These are phyloP conservation scores for Platanthera guangdongensis DNA, from an alignment of 106 monocot genomes.

Conservation along the genomic window DNA sequence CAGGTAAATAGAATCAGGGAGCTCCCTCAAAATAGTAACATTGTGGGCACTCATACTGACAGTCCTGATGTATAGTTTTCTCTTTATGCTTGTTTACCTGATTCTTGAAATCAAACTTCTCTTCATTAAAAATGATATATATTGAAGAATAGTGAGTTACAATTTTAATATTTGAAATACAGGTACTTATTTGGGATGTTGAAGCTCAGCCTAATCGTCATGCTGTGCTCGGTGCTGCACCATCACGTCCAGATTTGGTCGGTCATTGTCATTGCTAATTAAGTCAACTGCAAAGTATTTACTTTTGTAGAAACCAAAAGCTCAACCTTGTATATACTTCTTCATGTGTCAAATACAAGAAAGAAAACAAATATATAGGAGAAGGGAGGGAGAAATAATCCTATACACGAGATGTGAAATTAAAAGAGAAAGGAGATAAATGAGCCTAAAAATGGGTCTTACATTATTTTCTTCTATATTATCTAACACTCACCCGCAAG, in stretches of 20 bases:
- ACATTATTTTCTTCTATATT: too few species aligned
- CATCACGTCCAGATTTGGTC: constrained; percentile 86
- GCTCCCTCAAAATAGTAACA: constrained; percentile 89
- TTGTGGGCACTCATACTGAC: constrained; percentile 89
- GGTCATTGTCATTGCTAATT: constrained; percentile 2
- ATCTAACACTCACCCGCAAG: too few species aligned
- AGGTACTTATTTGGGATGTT: constrained; percentile 99
- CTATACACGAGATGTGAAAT: too few species aligned
- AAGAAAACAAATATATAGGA: too few species aligned
- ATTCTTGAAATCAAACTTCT: neutral
- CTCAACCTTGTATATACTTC: too few species aligned
- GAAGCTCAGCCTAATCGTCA: constrained; percentile 92
- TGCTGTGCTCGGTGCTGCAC: constrained; percentile 59
- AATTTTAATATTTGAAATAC: neutral
- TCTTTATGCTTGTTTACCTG: neutral
- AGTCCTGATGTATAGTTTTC: constrained; percentile 63
- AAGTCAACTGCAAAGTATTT: neutral
- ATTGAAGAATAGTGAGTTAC: neutral
- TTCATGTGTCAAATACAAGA: too few species aligned
- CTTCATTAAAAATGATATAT: neutral
- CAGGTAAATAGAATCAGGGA: constrained; percentile 97
- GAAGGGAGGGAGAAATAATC: too few species aligned
- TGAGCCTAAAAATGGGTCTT: too few species aligned
- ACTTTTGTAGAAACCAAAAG: too few species aligned
- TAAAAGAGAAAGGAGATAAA: too few species aligned